phyloP scores from a whole-genome alignment of 1,284 basidiomycete species.

The Macrocybe sp. region DNA sequence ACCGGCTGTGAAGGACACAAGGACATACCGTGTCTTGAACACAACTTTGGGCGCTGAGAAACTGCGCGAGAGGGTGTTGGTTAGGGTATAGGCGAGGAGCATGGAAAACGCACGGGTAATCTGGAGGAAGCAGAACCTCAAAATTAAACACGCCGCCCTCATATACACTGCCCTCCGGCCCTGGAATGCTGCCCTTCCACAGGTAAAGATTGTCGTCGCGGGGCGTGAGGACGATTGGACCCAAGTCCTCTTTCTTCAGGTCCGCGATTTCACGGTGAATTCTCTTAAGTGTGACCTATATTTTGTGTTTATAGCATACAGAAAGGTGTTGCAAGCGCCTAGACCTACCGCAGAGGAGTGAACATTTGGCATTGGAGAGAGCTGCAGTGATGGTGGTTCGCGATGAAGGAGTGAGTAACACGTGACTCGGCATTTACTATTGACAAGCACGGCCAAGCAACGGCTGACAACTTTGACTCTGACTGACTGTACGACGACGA shows the following conservation, averaged over 20 bases:
- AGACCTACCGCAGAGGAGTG: background rate
- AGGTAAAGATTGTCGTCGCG: constrained; percentile 53
- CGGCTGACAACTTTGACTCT: no score
- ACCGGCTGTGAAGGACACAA: background rate
- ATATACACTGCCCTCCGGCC: constrained; percentile 83
- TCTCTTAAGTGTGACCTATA: constrained; percentile 78
- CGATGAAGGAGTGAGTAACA: no score
- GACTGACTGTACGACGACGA: no score
- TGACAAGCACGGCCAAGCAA: background rate
- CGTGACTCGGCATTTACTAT: background rate
- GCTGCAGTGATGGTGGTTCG: no score
- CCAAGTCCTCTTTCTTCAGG: constrained; percentile 80
- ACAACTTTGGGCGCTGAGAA: constrained; percentile 80
- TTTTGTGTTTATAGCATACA: no score
- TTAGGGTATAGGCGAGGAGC: constrained; percentile 3
- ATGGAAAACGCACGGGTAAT: constrained; percentile 72
- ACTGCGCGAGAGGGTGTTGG: constrained; percentile 32
- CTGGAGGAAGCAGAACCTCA: constrained; percentile 63
- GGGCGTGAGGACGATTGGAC: constrained; percentile 67
- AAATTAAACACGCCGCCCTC: constrained; percentile 83
- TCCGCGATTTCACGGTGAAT: constrained; percentile 87
- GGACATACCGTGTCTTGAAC: constrained; percentile 67
- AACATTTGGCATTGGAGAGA: no score
- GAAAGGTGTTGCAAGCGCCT: background rate
- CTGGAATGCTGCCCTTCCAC: constrained; percentile 74